Conservation (phyloP, 495 filamentous ascomycete genomes). For the Penicillium maclennaniae region DNA sequence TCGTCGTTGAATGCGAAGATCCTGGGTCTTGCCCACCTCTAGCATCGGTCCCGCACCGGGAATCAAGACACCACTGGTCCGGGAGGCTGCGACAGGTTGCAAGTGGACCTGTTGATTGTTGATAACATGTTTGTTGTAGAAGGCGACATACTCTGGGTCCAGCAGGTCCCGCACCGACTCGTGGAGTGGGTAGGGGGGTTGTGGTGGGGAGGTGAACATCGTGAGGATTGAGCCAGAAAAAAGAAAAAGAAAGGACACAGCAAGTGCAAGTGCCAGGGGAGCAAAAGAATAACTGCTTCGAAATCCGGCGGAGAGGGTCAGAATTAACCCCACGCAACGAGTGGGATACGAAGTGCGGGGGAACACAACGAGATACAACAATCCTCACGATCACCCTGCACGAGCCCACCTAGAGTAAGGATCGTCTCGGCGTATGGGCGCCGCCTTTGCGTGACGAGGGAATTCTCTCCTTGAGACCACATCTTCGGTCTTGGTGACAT, state of each 20-base stretch:
- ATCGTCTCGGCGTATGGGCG: neutral
- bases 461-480: neutral
- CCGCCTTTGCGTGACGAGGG: neutral
- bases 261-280: neutral
- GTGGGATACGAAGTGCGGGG: conserved; percentile 4
- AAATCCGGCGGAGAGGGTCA: neutral
- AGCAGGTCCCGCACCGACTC: conserved; percentile 42
- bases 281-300: conserved; percentile 2
- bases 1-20: conserved; percentile 42
- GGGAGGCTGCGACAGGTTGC: conserved; percentile 51
- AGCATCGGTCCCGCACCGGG: conserved; percentile 51
- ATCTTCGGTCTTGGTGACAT: neutral
- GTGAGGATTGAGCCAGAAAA: neutral
- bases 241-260: neutral
- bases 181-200: conserved; percentile 55
- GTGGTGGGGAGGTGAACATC: conserved; percentile 28
- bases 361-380: neutral
- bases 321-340: conserved; percentile 5
- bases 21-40: conserved; percentile 47
- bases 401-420: neutral
- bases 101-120: conserved; percentile 49
- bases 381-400: too few species aligned
- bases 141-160: conserved; percentile 50
- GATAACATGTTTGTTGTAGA: conserved; percentile 53
- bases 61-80: conserved; percentile 49